A percentile compares a stretch with the other conserved stretches of the same genome.
These are phyloP conservation scores for Piper betle DNA, from an alignment of 164 flowering plant genomes.

Conservation along the genomic window DNA sequence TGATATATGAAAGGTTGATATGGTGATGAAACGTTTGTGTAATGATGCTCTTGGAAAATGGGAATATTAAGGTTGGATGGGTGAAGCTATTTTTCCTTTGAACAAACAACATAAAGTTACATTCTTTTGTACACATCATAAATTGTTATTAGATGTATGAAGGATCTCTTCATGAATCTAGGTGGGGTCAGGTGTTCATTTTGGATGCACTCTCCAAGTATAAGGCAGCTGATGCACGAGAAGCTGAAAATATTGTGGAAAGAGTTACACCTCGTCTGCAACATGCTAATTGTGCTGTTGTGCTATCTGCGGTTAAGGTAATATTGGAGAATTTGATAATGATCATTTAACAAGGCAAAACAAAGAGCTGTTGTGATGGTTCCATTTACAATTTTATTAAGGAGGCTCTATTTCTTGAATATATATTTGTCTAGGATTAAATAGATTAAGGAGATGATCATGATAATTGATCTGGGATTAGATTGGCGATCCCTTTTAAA, in stretches of 20 bases:
- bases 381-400: too few relatives aligned
- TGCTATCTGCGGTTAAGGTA: slow-evolving; percentile 99
- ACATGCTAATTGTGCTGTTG: slow-evolving; percentile 99
- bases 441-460: too few relatives aligned
- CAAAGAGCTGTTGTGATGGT: not conserved
- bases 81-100: too few relatives aligned
- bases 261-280: slow-evolving; percentile 95
- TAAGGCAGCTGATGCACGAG: slow-evolving; percentile 97
- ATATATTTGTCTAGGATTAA: too few relatives aligned
- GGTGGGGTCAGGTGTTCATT: slow-evolving; percentile 99
- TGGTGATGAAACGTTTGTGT: too few relatives aligned
- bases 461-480: too few relatives aligned
- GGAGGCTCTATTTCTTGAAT: too few relatives aligned
- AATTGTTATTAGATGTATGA: not conserved
- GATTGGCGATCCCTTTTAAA: too few relatives aligned
- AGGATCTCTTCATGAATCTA: slow-evolving; percentile 14
- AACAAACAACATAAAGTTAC: not conserved
- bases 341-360: too few relatives aligned
- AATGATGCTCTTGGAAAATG: too few relatives aligned
- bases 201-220: slow-evolving; percentile 95
- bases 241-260: slow-evolving; percentile 96
- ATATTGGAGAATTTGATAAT: not conserved
- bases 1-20: too few relatives aligned
- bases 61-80: too few relatives aligned
- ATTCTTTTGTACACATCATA: not conserved